These are phyloP conservation scores for Botrytis byssoidea DNA, from an alignment of 2,329 filamentous ascomycete genomes.

Conservation along the genomic window DNA sequence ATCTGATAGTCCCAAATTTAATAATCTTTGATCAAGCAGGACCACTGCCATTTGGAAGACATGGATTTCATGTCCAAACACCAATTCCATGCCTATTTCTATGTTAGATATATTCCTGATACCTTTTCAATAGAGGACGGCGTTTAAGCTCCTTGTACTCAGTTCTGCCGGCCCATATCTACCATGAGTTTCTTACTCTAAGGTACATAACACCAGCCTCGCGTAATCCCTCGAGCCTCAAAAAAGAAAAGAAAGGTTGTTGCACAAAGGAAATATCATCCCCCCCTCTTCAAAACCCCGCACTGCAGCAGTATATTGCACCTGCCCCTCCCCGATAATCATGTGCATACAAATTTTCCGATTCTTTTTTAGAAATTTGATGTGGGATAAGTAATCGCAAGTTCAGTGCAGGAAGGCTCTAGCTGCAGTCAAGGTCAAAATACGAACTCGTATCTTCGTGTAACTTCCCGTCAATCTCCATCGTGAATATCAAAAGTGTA, in stretches of 20 bases:
- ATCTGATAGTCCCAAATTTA: rapidly evolving
- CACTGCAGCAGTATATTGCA: not conserved
- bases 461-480: not conserved
- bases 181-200: not conserved
- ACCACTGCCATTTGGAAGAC: not conserved
- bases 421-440: not conserved
- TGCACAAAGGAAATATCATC: too few relatives aligned
- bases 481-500: not conserved
- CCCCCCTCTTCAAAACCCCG: not conserved
- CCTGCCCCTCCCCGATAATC: not conserved
- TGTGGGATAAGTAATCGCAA: not conserved
- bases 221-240: not conserved
- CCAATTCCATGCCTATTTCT: not conserved
- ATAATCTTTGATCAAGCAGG: not conserved
- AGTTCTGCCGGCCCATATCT: not conserved
- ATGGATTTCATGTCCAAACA: not conserved
- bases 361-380: not conserved
- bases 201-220: not conserved
- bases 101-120: not conserved
- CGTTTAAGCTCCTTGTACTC: not conserved
- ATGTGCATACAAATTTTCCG: not conserved
- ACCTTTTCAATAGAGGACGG: not conserved
- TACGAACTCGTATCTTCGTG: not conserved
- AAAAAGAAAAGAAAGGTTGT: not conserved
- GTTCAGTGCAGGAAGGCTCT: not conserved